phyloP scores from a whole-genome alignment of 176 grass and related monocot species.

The Aegilops umbellulata region DNA sequence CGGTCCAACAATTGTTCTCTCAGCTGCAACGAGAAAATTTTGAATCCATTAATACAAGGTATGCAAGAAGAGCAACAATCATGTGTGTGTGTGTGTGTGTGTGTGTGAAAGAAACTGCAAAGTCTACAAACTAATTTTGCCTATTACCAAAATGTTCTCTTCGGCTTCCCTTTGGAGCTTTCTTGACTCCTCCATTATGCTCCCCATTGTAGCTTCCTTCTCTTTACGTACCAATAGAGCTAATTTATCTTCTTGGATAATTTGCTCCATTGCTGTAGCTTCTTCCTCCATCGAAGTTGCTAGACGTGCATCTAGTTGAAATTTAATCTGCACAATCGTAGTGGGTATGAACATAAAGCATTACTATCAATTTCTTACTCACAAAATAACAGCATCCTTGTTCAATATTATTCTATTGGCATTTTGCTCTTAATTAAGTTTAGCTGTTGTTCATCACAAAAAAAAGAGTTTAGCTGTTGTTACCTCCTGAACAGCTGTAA shows the following conservation, averaged over 20 bases:
- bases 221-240: slow-evolving; percentile 23
- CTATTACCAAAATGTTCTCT: slow-evolving; percentile 62
- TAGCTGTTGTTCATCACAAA: neutral
- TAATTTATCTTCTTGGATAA: slow-evolving; percentile 38
- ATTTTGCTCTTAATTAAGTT: neutral
- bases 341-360: neutral
- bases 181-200: slow-evolving; percentile 42
- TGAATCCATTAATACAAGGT: slow-evolving; percentile 14
- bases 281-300: slow-evolving; percentile 43
- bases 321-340: slow-evolving; percentile 34
- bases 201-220: slow-evolving; percentile 42
- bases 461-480: neutral
- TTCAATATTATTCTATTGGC: slow-evolving; percentile 1
- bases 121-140: neutral
- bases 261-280: slow-evolving; percentile 32
- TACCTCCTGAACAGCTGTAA: slow-evolving; percentile 48
- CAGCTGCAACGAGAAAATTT: slow-evolving; percentile 41
- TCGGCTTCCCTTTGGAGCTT: slow-evolving; percentile 47
- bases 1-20: slow-evolving; percentile 50
- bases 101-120: neutral
- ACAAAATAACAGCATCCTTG: neutral
- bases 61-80: neutral
- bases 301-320: slow-evolving; percentile 42
- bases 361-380: neutral
- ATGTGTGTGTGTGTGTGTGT: neutral